These are phyloP conservation scores for Pisolithus thermaeus DNA, from an alignment of 1,284 basidiomycete species.

Conservation along the genomic window DNA sequence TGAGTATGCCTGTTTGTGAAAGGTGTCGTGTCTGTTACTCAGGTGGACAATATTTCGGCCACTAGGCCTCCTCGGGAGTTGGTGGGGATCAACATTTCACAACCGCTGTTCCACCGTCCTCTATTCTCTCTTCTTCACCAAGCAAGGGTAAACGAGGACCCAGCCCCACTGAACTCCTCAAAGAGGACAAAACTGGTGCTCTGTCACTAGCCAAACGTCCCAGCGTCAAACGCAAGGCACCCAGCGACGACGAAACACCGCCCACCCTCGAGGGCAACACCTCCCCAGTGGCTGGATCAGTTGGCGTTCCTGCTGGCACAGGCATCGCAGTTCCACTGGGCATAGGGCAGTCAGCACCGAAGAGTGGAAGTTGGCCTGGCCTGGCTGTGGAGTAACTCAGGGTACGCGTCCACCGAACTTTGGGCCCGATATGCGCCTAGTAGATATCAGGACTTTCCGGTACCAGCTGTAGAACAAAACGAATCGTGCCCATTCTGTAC, in stretches of 20 bases:
- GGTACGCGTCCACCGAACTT: neutral
- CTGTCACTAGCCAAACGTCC: conserved; percentile 58
- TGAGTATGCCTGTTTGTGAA: neutral
- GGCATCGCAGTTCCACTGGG: neutral
- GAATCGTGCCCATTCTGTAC: no score
- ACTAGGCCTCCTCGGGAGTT: neutral
- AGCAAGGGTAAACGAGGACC: conserved; percentile 55
- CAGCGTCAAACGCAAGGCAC: conserved; percentile 50
- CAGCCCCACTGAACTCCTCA: conserved; percentile 65
- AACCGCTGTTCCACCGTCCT: conserved; percentile 14
- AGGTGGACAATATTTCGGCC: neutral
- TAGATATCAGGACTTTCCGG: no score
- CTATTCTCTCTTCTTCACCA: conserved; percentile 23
- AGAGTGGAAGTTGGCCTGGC: neutral
- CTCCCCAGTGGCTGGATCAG: conserved; percentile 6
- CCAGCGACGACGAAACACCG: conserved; percentile 7
- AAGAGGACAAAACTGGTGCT: conserved; percentile 54
- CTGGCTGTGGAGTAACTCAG: neutral
- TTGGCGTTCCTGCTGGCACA: neutral
- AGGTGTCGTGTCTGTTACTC: neutral
- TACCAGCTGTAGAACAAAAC: no score
- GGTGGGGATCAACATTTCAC: conserved; percentile 10
- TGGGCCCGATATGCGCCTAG: no score
- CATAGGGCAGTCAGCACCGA: neutral
- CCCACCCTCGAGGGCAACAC: conserved; percentile 10